Evolutionary conservation across 306 rosid species (phyloP), one percentile per base, ranked within the genome.

Genomic region (Amphicarpaea edgeworthii): DNA sequence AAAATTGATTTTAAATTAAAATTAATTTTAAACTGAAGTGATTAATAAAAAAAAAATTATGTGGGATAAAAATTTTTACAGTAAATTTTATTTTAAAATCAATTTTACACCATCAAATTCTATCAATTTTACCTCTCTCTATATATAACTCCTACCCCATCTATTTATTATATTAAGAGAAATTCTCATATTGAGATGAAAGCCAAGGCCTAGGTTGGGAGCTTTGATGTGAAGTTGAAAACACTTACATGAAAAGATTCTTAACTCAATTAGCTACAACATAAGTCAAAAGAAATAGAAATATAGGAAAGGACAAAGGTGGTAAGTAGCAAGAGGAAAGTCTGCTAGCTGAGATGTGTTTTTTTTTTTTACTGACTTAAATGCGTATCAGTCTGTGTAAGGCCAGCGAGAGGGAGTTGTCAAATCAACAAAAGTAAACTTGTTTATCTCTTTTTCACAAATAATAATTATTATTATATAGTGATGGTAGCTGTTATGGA

Each of bases 231-330:
- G 69, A 79, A 61, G 24, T 43, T 16, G 69, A 79, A 61, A 43
- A 23, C 7, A 67, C 26, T 37, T 46, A 76, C 63, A 69, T 43
- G 45, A 67, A 70, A 81, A 86, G 87, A 90, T 85, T 85, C 85
- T 66, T 66, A 88, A 81, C 93, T 75, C 85, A 79, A 87, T 81
- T 82, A 85, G 88, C 75, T 46, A n/a, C n/a, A 85, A 83, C 55
- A 79, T 10, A 85, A 86, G 84, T 83, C 75, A 83, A 82, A 80
- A 59, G 83, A 84, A 83, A 84, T 70, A 74, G 85, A 84, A 86
- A 87, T 84, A 75, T 84, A 73, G 92, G 77, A 90, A 85, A 88
- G 96, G 97, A 92, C 98, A 90, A 88, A 87, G 88, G 91, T 40
- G 89, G 96, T 81, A 43, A 85, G 88, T 54, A 82, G 77, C 71